Percentiles rank a stretch among this genome's conserved stretches.
phyloP scores from a whole-genome alignment of 768 basidiomycete species.

The Rhodotorula paludigena region DNA sequence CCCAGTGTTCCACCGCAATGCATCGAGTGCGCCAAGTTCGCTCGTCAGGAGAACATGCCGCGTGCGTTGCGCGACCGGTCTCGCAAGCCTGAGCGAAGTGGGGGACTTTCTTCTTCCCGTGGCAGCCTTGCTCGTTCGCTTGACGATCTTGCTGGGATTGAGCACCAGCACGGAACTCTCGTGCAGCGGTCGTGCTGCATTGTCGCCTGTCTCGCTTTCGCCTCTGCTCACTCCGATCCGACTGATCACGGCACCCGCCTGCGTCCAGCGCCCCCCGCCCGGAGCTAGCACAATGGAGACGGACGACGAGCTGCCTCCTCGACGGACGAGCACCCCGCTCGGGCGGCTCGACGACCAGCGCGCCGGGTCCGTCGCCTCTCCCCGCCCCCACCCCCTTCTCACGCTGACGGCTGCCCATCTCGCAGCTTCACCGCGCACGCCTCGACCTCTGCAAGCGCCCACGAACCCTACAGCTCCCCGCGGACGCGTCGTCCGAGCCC shows the following conservation, averaged over 20 bases:
- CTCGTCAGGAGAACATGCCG: too few species aligned
- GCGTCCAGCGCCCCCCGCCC: not conserved
- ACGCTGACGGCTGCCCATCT: not conserved
- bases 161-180: too few species aligned
- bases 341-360: slow-evolving; percentile 1
- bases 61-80: too few species aligned
- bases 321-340: not conserved
- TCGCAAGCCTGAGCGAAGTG: too few species aligned
- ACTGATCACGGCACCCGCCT: not conserved
- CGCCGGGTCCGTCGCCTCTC: not conserved
- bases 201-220: too few species aligned
- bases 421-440: not conserved
- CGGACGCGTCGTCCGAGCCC: not conserved
- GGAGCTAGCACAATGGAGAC: not conserved
- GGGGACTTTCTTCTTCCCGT: too few species aligned
- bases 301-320: not conserved
- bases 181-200: too few species aligned
- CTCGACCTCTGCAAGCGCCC: not conserved
- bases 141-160: too few species aligned
- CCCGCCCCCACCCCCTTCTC: not conserved
- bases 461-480: not conserved
- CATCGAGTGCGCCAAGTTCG: too few species aligned
- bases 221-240: not conserved
- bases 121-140: too few species aligned
- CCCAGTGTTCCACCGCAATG: too few species aligned